phyloP scores from a whole-genome alignment of 106 monocot genomes.

The Hemerocallis citrina region DNA sequence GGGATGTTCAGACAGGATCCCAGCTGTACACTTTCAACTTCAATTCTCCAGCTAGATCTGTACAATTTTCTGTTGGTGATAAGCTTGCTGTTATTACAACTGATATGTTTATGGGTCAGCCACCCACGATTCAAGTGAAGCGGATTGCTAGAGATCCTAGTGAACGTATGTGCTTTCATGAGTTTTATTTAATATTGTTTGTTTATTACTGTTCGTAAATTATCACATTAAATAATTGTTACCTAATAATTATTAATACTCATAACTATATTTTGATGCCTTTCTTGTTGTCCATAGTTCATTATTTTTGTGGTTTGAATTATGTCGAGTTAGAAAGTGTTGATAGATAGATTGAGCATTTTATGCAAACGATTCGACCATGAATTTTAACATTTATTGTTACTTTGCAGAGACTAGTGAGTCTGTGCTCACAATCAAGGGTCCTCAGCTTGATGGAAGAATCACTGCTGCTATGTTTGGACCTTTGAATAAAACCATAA shows the following conservation, averaged over 20 bases:
- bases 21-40: conserved; percentile 75
- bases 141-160: conserved; percentile 47
- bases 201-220: too few species aligned
- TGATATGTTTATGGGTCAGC: conserved; percentile 66
- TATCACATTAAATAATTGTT: too few species aligned
- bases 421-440: conserved; percentile 69
- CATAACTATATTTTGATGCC: too few species aligned
- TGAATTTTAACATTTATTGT: too few species aligned
- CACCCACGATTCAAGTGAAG: conserved; percentile 81
- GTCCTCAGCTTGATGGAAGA: conserved; percentile 58
- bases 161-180: too few species aligned
- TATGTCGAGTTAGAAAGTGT: too few species aligned
- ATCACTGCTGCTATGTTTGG: conserved; percentile 94
- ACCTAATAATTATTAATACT: too few species aligned
- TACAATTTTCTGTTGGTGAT: conserved; percentile 86
- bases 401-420: conserved; percentile 26
- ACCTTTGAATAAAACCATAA: conserved; percentile 86
- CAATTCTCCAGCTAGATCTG: conserved; percentile 73
- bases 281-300: too few species aligned
- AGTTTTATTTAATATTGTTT: too few species aligned
- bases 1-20: conserved; percentile 78
- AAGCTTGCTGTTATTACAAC: conserved; percentile 74
- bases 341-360: too few species aligned
- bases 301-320: too few species aligned
- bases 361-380: too few species aligned